phyloP scores from a whole-genome alignment of 1,139 yeast genomes.

The Insectozyma bohioensis region DNA sequence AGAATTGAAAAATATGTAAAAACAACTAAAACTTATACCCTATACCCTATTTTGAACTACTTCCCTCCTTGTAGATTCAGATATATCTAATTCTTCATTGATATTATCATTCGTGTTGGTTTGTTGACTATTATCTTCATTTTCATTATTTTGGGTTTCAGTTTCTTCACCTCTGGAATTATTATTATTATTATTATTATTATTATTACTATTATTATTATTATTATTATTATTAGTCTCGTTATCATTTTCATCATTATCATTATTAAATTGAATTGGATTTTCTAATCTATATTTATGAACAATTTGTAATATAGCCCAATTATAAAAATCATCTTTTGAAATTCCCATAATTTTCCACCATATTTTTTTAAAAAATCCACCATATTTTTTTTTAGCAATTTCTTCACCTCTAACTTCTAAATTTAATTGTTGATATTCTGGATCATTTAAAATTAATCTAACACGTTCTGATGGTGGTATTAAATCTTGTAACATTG shows the following conservation, averaged over 20 bases:
- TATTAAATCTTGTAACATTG: slow-evolving; percentile 40
- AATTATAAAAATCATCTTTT: slow-evolving; percentile 46
- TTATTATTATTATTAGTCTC: slow-evolving; percentile 1
- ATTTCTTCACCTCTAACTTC: slow-evolving; percentile 44
- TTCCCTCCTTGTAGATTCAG: slow-evolving; percentile 18
- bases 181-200: too few species aligned
- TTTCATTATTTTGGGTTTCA: too few species aligned
- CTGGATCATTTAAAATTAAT: slow-evolving; percentile 31
- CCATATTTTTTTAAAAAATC: slow-evolving; percentile 37
- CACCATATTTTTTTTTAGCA: slow-evolving; percentile 36
- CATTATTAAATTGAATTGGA: slow-evolving; percentile 3
- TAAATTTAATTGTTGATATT: slow-evolving; percentile 28
- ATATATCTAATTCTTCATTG: slow-evolving; percentile 6
- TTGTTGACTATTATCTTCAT: too few species aligned
- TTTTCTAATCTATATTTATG: slow-evolving; percentile 17
- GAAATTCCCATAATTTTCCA: slow-evolving; percentile 60
- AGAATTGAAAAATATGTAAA: slow-evolving; percentile 1
- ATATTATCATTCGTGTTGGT: slow-evolving; percentile 1
- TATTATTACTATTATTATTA: background rate
- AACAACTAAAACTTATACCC: slow-evolving; percentile 6
- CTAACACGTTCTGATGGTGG: slow-evolving; percentile 43
- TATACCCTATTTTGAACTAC: slow-evolving; percentile 31
- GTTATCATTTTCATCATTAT: background rate
- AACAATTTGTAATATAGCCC: slow-evolving; percentile 49
- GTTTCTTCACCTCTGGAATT: background rate